Percentiles rank a stretch among this genome's conserved stretches.
Evolutionary conservation across 768 basidiomycete genomes (phyloP).

Genomic region (Suillus spraguei): DNA sequence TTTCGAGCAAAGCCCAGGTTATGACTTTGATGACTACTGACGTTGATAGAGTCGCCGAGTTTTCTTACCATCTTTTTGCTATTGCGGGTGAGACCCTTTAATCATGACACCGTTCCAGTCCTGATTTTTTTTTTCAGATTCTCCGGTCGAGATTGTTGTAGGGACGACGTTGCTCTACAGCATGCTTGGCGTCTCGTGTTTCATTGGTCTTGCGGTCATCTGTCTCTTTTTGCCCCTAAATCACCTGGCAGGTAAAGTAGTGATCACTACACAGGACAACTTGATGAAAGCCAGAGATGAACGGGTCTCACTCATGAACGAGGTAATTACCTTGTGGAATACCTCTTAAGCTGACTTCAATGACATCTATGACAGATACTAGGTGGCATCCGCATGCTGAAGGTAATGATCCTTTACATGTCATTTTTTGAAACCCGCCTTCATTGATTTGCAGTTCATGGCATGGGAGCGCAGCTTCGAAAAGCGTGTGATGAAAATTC

Average conservation of each 20-base stretch:
- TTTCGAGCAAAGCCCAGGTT: conserved; percentile 74
- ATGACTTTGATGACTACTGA: conserved; percentile 98
- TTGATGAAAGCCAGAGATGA: conserved; percentile 93
- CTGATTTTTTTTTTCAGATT: conserved; percentile 45
- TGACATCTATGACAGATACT: conserved; percentile 50
- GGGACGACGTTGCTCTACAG: conserved; percentile 77
- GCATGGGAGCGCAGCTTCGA: conserved; percentile 94
- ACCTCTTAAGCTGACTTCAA: background rate
- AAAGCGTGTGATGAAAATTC: conserved; percentile 65
- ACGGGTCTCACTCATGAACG: conserved; percentile 90
- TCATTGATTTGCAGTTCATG: conserved; percentile 66
- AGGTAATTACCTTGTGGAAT: conserved; percentile 38
- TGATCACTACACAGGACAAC: conserved; percentile 78
- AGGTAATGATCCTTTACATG: conserved; percentile 36
- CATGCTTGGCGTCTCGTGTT: conserved; percentile 76
- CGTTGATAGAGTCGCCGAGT: conserved; percentile 87
- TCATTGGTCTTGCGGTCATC: conserved; percentile 77
- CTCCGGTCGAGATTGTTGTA: conserved; percentile 76
- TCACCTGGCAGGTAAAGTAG: conserved; percentile 80
- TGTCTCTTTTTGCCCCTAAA: conserved; percentile 77
- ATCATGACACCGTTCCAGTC: background rate
- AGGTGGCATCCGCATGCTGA: conserved; percentile 90
- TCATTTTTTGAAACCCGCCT: background rate
- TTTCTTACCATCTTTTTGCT: conserved; percentile 76
- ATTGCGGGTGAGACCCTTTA: conserved; percentile 56